Percentiles rank a stretch among this genome's conserved stretches.
phyloP scores from a whole-genome alignment of 202 grass and related monocot genomes.

The Panicum virgatum region DNA sequence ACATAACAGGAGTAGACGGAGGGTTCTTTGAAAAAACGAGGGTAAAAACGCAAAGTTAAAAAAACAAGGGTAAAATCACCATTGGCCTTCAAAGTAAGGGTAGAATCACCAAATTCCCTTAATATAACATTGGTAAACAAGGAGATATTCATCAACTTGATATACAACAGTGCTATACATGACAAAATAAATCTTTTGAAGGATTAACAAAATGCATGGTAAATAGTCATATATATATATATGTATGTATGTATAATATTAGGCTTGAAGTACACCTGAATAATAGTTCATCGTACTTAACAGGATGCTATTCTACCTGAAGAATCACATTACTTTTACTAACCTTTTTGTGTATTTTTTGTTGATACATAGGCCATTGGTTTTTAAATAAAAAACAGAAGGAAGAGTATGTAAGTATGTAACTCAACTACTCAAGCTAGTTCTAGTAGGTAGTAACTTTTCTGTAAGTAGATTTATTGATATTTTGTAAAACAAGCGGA shows the following conservation, averaged over 20 bases:
- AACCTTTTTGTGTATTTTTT: neutral
- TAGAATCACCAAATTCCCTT: too few relatives aligned
- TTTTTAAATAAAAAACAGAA: neutral
- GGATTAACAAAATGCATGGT: too few relatives aligned
- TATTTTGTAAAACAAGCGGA: constrained; percentile 1
- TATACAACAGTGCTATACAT: too few relatives aligned
- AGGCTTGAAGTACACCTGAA: neutral
- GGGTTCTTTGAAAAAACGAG: too few relatives aligned
- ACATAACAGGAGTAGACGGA: too few relatives aligned
- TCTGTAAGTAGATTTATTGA: neutral
- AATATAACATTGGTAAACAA: too few relatives aligned
- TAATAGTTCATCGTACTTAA: neutral
- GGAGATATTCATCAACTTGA: too few relatives aligned
- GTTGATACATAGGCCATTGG: neutral
- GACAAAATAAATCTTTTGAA: too few relatives aligned
- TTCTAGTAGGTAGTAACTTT: constrained; percentile 6
- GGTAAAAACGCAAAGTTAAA: too few relatives aligned
- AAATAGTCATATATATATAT: too few relatives aligned
- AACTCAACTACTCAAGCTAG: neutral
- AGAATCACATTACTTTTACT: neutral
- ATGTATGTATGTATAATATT: neutral
- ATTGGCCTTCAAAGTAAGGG: too few relatives aligned
- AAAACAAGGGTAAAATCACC: too few relatives aligned
- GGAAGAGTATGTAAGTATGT: neutral
- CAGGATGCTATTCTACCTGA: neutral